Percentiles rank a stretch among this genome's conserved stretches.
phyloP scores from a whole-genome alignment of 305 asterid species.

The Nicotiana rustica region DNA sequence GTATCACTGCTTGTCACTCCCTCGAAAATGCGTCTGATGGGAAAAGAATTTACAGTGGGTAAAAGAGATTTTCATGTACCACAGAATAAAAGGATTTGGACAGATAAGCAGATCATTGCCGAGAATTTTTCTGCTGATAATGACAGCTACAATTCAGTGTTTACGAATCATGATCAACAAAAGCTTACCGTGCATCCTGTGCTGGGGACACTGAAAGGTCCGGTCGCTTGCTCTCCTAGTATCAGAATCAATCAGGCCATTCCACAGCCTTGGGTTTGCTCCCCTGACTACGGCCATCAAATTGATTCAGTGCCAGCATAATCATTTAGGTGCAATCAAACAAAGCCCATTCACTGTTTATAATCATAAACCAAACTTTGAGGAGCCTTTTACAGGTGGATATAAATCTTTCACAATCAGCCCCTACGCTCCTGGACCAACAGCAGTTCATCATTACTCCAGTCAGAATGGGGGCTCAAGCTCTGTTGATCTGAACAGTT shows the following conservation, averaged over 20 bases:
- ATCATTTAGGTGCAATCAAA: conserved; percentile 46
- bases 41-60: conserved; percentile 67
- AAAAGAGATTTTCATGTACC: conserved; percentile 47
- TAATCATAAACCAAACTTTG: conserved; percentile 40
- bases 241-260: conserved; percentile 42
- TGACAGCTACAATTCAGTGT: conserved; percentile 32
- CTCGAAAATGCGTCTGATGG: conserved; percentile 82
- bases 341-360: conserved; percentile 41
- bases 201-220: conserved; percentile 50
- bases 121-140: conserved; percentile 44
- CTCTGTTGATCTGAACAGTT: conserved; percentile 41
- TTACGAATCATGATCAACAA: conserved; percentile 44
- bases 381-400: conserved; percentile 48
- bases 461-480: conserved; percentile 41
- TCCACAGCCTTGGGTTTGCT: conserved; percentile 36
- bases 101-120: conserved; percentile 50
- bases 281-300: conserved; percentile 46
- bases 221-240: conserved; percentile 48
- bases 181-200: conserved; percentile 41
- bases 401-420: conserved; percentile 37
- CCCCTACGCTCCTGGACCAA: conserved; percentile 38
- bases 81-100: conserved; percentile 54
- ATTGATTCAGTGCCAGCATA: conserved; percentile 43
- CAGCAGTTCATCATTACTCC: conserved; percentile 40
- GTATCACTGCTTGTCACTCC: conserved; percentile 43